These are phyloP conservation scores for Powellomyces hirtus DNA, from an alignment of 192 early-diverging fungal genomes.

Conservation along the genomic window DNA sequence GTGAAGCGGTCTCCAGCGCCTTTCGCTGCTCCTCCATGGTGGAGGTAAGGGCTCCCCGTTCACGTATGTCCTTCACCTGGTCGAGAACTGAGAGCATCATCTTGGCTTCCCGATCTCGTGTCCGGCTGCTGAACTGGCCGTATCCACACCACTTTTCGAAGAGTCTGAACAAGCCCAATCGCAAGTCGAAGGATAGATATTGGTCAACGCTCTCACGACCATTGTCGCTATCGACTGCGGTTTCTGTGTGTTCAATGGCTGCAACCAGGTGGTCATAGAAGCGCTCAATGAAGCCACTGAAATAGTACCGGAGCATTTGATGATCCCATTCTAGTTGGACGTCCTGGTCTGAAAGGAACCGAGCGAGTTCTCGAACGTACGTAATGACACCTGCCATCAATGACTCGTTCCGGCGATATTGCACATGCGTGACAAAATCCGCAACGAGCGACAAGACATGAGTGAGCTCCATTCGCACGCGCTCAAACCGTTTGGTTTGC, in stretches of 20 bases:
- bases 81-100: conserved; percentile 71
- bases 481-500: conserved; percentile 58
- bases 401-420: conserved; percentile 57
- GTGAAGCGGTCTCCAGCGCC: conserved; percentile 70
- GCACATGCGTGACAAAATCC: conserved; percentile 58
- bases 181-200: conserved; percentile 71
- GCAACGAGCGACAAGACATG: conserved; percentile 71
- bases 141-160: conserved; percentile 94
- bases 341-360: conserved; percentile 69
- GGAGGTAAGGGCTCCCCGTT: conserved; percentile 56
- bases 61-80: conserved; percentile 67
- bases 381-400: conserved; percentile 63
- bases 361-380: conserved; percentile 49
- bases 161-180: conserved; percentile 73
- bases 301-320: conserved; percentile 81
- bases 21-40: conserved; percentile 77
- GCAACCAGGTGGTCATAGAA: conserved; percentile 68
- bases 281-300: conserved; percentile 84
- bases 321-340: conserved; percentile 85
- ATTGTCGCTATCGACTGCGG: background rate
- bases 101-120: conserved; percentile 62
- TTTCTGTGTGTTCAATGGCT: background rate
- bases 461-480: conserved; percentile 68
- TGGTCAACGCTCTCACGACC: conserved; percentile 6
- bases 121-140: conserved; percentile 55